Evolutionary conservation across 768 basidiomycete genomes (phyloP).

Genomic region (Pisolithus sp.): DNA sequence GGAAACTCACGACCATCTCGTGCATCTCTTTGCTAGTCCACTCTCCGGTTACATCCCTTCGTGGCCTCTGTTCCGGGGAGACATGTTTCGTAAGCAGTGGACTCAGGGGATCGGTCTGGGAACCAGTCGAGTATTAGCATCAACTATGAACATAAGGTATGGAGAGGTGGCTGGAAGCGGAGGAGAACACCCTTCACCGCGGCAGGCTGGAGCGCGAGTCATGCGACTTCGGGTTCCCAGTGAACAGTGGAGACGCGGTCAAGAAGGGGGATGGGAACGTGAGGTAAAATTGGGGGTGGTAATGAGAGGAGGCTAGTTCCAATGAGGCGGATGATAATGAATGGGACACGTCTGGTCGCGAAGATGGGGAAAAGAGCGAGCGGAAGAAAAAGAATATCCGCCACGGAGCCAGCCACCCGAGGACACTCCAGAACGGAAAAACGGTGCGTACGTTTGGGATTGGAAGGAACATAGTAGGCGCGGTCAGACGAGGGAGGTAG

Average conservation of each 20-base stretch:
- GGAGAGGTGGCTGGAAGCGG: slow-evolving; percentile 2
- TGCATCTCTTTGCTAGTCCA: slow-evolving; percentile 70
- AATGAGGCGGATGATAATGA: slow-evolving; percentile 1
- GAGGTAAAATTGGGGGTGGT: slow-evolving; percentile 1
- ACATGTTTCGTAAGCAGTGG: slow-evolving; percentile 81
- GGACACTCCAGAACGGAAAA: slow-evolving; percentile 39
- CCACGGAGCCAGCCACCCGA: slow-evolving; percentile 48
- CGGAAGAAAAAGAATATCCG: slow-evolving; percentile 29
- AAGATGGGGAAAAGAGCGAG: slow-evolving; percentile 31
- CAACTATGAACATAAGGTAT: background rate
- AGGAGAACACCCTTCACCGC: slow-evolving; percentile 2
- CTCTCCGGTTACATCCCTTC: slow-evolving; percentile 67
- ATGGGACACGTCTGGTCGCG: background rate
- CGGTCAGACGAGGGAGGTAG: slow-evolving; percentile 61
- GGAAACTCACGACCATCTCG: slow-evolving; percentile 65
- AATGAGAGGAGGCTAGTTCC: background rate
- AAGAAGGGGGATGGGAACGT: slow-evolving; percentile 4
- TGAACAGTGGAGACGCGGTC: slow-evolving; percentile 1
- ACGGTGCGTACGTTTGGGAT: slow-evolving; percentile 75
- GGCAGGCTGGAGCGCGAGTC: slow-evolving; percentile 1
- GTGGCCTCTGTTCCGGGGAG: slow-evolving; percentile 67
- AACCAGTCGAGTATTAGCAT: slow-evolving; percentile 3
- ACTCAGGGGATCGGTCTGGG: slow-evolving; percentile 79
- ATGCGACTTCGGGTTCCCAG: background rate
- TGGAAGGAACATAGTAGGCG: slow-evolving; percentile 80